phyloP scores from a whole-genome alignment of 805 yeast genomes.

The Cyberlindnera mycetangii region DNA sequence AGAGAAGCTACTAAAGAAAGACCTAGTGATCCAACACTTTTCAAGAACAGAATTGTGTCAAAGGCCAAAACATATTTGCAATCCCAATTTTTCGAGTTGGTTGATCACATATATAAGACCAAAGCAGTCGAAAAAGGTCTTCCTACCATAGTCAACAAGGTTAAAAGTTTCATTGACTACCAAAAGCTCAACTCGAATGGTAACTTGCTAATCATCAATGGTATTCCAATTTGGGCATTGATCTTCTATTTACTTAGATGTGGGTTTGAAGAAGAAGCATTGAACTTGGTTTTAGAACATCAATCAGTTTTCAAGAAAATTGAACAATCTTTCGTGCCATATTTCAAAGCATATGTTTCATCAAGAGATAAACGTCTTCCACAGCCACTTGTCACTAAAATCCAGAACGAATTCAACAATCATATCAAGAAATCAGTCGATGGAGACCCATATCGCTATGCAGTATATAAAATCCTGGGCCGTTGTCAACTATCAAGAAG shows the following conservation, averaged over 20 bases:
- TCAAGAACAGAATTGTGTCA: slow-evolving; percentile 39
- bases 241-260: slow-evolving; percentile 81
- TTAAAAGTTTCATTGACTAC: slow-evolving; percentile 56
- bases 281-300: slow-evolving; percentile 60
- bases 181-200: slow-evolving; percentile 42
- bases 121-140: slow-evolving; percentile 58
- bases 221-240: slow-evolving; percentile 92
- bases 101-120: slow-evolving; percentile 61
- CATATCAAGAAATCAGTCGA: slow-evolving; percentile 65
- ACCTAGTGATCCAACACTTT: slow-evolving; percentile 21
- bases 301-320: slow-evolving; percentile 75
- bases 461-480: slow-evolving; percentile 90
- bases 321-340: slow-evolving; percentile 80
- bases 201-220: slow-evolving; percentile 68
- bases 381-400: slow-evolving; percentile 61
- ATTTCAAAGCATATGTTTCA: slow-evolving; percentile 66
- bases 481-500: slow-evolving; percentile 71
- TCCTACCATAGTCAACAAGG: slow-evolving; percentile 70
- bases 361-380: slow-evolving; percentile 55
- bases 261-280: slow-evolving; percentile 78
- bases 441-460: slow-evolving; percentile 86
- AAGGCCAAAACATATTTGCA: slow-evolving; percentile 66
- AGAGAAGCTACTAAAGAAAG: slow-evolving; percentile 25
- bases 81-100: slow-evolving; percentile 69
- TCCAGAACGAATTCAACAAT: slow-evolving; percentile 80